Conservation (phyloP, 31 red algal genomes). For the Endocladia muricata region DNA sequence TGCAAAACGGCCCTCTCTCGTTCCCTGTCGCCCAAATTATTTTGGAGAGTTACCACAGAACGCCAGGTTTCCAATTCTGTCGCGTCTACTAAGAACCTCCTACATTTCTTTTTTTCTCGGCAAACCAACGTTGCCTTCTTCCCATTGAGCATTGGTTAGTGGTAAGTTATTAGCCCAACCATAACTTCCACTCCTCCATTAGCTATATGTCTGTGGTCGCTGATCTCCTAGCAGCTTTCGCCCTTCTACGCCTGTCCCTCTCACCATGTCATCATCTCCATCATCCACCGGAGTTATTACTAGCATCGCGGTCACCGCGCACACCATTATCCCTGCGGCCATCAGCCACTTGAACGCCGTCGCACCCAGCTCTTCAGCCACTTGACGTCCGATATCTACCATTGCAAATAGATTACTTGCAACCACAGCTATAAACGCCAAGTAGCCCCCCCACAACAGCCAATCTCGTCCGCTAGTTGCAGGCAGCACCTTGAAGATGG, state of each 20-base stretch:
- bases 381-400: conserved; percentile 11
- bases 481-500: conserved; percentile 65
- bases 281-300: background rate
- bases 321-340: too few species aligned
- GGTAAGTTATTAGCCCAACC: too few species aligned
- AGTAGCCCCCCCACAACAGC: conserved; percentile 32
- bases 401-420: conserved; percentile 21
- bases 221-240: background rate
- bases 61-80: conserved; percentile 11
- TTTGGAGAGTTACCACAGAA: conserved; percentile 32
- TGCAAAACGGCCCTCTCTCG: conserved; percentile 54
- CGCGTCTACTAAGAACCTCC: conserved; percentile 52
- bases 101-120: too few species aligned
- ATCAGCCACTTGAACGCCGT: too few species aligned
- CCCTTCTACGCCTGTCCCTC: background rate
- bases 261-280: background rate
- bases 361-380: background rate
- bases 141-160: too few species aligned
- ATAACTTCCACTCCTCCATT: background rate
- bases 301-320: too few species aligned
- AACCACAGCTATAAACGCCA: conserved; percentile 20
- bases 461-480: background rate
- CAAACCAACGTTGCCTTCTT: too few species aligned
- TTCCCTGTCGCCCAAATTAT: conserved; percentile 69
- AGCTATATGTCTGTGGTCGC: too few species aligned